Evolutionary conservation across 352 stramenopile species (phyloP).

Genomic region (Pythium insidiosum): DNA sequence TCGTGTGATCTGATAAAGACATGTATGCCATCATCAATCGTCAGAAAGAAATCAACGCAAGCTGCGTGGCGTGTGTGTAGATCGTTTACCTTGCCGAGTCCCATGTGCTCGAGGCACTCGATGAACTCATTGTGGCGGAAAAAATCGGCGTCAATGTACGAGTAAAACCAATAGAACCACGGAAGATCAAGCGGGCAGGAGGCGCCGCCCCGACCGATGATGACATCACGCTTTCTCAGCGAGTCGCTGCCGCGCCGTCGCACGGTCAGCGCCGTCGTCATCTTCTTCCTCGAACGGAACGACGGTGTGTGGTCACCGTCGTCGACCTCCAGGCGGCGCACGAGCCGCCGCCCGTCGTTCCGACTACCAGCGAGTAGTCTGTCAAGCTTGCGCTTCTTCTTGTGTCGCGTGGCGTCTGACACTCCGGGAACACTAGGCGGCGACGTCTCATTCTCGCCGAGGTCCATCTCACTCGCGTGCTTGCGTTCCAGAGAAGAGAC

Average conservation of each 20-base stretch:
- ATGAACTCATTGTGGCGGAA: slow-evolving; percentile 76
- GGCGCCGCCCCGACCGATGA: too few relatives aligned
- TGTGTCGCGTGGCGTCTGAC: slow-evolving; percentile 8
- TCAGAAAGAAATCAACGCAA: too few relatives aligned
- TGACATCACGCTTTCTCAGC: too few relatives aligned
- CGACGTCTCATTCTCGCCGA: not conserved
- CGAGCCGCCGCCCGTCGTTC: not conserved
- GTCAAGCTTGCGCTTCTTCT: slow-evolving; percentile 45
- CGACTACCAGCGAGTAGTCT: slow-evolving; percentile 21
- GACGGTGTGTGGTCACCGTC: too few relatives aligned
- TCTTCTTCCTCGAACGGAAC: slow-evolving; percentile 9
- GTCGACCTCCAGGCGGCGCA: too few relatives aligned
- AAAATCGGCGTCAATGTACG: slow-evolving; percentile 53
- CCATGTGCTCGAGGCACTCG: slow-evolving; percentile 57
- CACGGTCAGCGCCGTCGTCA: too few relatives aligned
- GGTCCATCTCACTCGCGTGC: not conserved
- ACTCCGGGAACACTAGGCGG: too few relatives aligned
- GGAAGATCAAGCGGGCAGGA: slow-evolving; percentile 39
- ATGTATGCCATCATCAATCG: not conserved
- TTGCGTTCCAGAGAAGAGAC: too few relatives aligned
- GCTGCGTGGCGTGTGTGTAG: too few relatives aligned
- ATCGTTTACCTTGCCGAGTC: slow-evolving; percentile 56
- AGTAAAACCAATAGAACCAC: slow-evolving; percentile 67
- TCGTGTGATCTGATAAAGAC: slow-evolving; percentile 24
- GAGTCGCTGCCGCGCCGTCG: too few relatives aligned